Evolutionary conservation across 2,329 filamentous ascomycete genomes (phyloP).

Genomic region (Pseudocercospora vitis): DNA sequence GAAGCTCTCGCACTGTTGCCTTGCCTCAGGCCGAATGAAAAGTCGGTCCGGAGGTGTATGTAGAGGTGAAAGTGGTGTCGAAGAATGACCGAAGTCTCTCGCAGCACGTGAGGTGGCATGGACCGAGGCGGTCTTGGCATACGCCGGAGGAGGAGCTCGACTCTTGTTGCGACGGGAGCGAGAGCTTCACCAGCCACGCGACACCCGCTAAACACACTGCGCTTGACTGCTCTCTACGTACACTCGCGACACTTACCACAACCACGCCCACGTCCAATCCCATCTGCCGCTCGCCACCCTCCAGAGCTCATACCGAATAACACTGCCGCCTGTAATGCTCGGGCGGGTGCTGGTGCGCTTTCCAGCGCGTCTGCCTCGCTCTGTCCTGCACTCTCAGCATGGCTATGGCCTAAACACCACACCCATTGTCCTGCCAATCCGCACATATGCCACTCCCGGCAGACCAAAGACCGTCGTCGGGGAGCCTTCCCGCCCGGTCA

Average conservation of each 20-base stretch:
- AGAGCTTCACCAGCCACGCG: too few species aligned
- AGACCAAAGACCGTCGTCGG: constrained; percentile 37
- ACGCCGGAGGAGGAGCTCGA: too few species aligned
- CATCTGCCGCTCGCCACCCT: neutral
- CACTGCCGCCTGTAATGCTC: constrained; percentile 22
- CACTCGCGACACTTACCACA: neutral
- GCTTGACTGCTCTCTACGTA: too few species aligned
- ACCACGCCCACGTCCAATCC: neutral
- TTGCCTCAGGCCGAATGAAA: too few species aligned
- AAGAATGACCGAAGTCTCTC: too few species aligned
- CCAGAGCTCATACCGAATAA: neutral
- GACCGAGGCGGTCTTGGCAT: too few species aligned
- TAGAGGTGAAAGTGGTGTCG: too few species aligned
- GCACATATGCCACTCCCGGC: constrained; percentile 34
- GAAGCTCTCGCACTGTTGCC: too few species aligned
- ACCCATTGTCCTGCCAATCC: constrained; percentile 21
- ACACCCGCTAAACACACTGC: too few species aligned
- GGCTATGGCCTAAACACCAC: constrained; percentile 12
- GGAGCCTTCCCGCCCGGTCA: constrained; percentile 35
- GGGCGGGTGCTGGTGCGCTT: constrained; percentile 27
- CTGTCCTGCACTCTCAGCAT: constrained; percentile 15
- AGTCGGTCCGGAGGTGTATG: too few species aligned
- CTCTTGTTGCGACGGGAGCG: too few species aligned
- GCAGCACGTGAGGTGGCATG: too few species aligned
- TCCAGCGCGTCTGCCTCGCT: constrained; percentile 26